Base-by-base conservation (phyloP, 2,329 filamentous ascomycete species). In the Colletotrichum sp. region DNA sequence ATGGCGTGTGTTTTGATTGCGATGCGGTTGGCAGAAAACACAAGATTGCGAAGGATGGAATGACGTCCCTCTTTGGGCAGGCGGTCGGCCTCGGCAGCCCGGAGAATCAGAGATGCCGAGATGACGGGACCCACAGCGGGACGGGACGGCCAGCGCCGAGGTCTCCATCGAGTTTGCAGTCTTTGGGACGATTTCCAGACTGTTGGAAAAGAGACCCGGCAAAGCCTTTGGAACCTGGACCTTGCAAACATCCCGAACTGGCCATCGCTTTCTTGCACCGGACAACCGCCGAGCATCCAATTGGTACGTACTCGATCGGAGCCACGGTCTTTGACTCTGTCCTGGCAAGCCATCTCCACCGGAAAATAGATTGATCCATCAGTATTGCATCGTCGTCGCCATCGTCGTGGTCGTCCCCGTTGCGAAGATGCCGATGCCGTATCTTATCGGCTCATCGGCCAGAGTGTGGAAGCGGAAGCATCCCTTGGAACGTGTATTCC, bases 21-120 rank as follows among this genome's bases (percentile, higher is more conserved):
- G 69, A 72, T 70, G 76, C 74, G 72, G 69, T 78, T 82, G 81
- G 78, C 81, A 70, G 71, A 76, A n/a, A 78, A 63, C 15, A 39
- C 59, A 11, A 72, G 74, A 65, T 74, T 69, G 65, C 59, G 71
- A 76, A 49, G 64, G 73, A 76, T 69, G 70, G 29, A 69, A 73
- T 76, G 70, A 76, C 64, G 64, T 76, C 64, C 74, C 61, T 1
- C 5, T 65, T 69, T 27, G 16, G 74, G 74, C 30, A 76, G 74
- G 74, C 74, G 74, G 74, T 76, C 74, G 34, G 25, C 25, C 7
- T 59, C 55, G 59, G n/a, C 25, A 44, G 13, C 1, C 4, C 70
- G 74, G 70, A 76, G n/a, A 39, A 76, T 73, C n/a, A 27, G 0
- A 13, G 2, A 2, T 2, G 8, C 74, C 74, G 74, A n/a, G 3